Conservation (phyloP, 2,329 filamentous ascomycete species). For the Colletotrichum musae region DNA sequence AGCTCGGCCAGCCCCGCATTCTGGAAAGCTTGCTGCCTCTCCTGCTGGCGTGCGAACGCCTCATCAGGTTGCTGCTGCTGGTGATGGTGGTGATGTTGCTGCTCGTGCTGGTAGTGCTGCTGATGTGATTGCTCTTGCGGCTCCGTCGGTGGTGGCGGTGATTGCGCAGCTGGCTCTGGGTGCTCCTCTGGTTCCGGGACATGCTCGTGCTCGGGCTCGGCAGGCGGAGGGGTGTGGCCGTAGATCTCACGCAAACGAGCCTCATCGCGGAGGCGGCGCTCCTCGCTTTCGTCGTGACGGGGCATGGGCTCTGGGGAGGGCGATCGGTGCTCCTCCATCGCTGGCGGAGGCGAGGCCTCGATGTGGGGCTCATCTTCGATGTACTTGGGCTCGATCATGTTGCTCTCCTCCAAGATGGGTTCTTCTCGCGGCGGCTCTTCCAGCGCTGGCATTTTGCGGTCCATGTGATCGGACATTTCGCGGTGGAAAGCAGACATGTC, state of each 20-base stretch:
- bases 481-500: conserved; percentile 24
- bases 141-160: conserved; percentile 6
- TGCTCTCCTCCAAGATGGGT: conserved; percentile 21
- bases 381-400: conserved; percentile 37
- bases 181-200: conserved; percentile 34
- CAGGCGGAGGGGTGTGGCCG: conserved; percentile 51
- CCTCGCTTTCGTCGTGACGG: conserved; percentile 46
- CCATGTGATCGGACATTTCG: conserved; percentile 16
- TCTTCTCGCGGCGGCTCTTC: conserved; percentile 25
- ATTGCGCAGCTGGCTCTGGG: conserved; percentile 9
- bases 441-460: conserved; percentile 16
- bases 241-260: conserved; percentile 70
- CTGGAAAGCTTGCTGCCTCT: conserved; percentile 47
- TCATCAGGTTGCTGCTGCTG: conserved; percentile 45
- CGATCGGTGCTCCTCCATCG: not conserved
- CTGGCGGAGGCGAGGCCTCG: conserved; percentile 16
- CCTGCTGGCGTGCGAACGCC: conserved; percentile 48
- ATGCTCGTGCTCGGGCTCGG: conserved; percentile 32
- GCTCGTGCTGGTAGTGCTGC: conserved; percentile 42
- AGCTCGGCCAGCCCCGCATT: conserved; percentile 68
- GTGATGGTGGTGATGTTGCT: conserved; percentile 45
- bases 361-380: conserved; percentile 13
- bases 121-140: conserved; percentile 17
- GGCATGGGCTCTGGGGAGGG: conserved; percentile 34
- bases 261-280: conserved; percentile 60